Evolutionary conservation across 2,329 filamentous ascomycete species (phyloP).

Genomic region (Pestalotiopsis sp.): DNA sequence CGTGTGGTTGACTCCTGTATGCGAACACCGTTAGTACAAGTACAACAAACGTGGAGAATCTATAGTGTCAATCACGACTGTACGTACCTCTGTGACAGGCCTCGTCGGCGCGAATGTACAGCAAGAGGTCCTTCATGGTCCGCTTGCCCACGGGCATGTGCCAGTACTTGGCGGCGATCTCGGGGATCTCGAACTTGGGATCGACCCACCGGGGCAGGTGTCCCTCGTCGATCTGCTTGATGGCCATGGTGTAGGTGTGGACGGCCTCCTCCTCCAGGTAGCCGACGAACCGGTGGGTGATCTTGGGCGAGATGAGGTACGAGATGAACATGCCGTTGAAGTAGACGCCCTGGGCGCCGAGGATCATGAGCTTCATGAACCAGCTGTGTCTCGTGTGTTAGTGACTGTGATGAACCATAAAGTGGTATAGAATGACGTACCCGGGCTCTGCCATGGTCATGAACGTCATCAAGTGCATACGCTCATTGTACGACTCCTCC

Average conservation of each 20-base stretch:
- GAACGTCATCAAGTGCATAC: constrained; percentile 92
- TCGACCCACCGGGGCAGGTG: constrained; percentile 79
- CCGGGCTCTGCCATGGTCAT: constrained; percentile 87
- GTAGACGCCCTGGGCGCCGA: constrained; percentile 93
- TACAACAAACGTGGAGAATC: background rate
- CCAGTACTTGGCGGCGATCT: constrained; percentile 92
- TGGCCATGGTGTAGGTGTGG: constrained; percentile 88
- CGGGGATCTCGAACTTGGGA: constrained; percentile 72
- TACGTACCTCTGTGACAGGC: constrained; percentile 75
- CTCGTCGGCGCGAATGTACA: constrained; percentile 90
- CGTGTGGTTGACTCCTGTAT: constrained; percentile 78
- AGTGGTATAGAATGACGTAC: background rate
- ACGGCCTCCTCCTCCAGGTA: constrained; percentile 98
- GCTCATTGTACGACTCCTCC: constrained; percentile 89
- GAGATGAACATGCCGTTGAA: constrained; percentile 92
- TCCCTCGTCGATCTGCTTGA: constrained; percentile 85
- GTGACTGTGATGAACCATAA: background rate
- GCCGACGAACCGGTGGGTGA: constrained; percentile 92
- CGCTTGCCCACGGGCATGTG: constrained; percentile 83
- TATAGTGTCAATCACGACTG: background rate
- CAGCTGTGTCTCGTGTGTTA: constrained; percentile 51
- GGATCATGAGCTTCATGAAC: constrained; percentile 91
- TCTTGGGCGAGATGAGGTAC: constrained; percentile 84
- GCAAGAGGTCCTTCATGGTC: constrained; percentile 82
- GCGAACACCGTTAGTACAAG: background rate